Conservation (phyloP, 768 basidiomycete genomes). For the Russula brevipes region DNA sequence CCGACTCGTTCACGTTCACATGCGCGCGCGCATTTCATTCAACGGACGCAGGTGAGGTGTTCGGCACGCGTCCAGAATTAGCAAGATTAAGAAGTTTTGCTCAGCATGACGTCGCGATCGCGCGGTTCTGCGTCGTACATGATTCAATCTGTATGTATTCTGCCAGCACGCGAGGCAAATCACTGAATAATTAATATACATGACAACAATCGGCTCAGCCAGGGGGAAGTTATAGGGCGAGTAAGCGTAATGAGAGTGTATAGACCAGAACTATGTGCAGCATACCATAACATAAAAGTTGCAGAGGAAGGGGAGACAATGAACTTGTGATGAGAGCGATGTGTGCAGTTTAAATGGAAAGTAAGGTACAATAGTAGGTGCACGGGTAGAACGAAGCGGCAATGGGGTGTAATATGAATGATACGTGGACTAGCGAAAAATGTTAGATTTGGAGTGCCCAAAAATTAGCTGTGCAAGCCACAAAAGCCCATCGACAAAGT, state of each 20-base stretch:
- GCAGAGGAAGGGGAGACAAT: conserved; percentile 7
- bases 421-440: conserved; percentile 1
- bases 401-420: conserved; percentile 11
- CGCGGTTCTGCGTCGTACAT: conserved; percentile 6
- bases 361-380: conserved; percentile 20
- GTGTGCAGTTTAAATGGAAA: conserved; percentile 15
- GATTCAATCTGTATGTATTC: conserved; percentile 12
- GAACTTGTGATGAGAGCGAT: conserved; percentile 15
- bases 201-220: conserved; percentile 17
- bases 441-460: conserved; percentile 1
- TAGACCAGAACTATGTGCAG: conserved; percentile 23
- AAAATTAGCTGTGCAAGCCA: not conserved
- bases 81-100: not conserved
- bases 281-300: conserved; percentile 23
- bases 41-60: not conserved
- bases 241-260: conserved; percentile 20
- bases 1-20: not conserved
- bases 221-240: conserved; percentile 18
- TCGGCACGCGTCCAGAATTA: not conserved
- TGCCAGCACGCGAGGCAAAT: conserved; percentile 12
- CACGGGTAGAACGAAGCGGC: conserved; percentile 10
- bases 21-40: not conserved
- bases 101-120: conserved; percentile 10
- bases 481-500: not conserved
- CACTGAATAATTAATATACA: conserved; percentile 23